phyloP scores from a whole-genome alignment of 805 yeast genomes.

The Nakazawaea pomicola region DNA sequence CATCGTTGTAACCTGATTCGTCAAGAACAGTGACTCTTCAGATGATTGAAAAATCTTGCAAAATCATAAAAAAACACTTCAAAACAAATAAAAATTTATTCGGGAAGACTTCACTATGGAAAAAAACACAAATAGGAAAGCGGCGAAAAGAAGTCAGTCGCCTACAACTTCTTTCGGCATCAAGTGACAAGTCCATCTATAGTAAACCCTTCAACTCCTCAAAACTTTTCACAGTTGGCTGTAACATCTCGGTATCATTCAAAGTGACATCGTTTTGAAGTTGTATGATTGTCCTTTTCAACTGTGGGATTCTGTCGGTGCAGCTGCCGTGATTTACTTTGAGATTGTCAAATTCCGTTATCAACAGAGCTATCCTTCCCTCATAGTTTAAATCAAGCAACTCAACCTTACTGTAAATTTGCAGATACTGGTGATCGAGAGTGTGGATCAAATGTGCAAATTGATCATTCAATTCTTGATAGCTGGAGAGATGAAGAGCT shows the following conservation, averaged over 20 bases:
- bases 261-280: not conserved
- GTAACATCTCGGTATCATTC: slow-evolving; percentile 1
- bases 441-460: not conserved
- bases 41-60: not conserved
- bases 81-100: not conserved
- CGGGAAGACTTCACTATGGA: not conserved
- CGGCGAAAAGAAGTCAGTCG: not conserved
- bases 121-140: not conserved
- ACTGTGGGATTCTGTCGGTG: not conserved
- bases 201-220: slow-evolving; percentile 2
- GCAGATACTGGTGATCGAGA: not conserved
- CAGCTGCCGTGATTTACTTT: not conserved
- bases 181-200: too few relatives aligned
- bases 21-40: too few relatives aligned
- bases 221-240: slow-evolving; percentile 1
- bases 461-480: not conserved
- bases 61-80: not conserved
- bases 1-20: not conserved
- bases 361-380: not conserved
- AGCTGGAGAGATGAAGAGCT: not conserved
- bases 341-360: slow-evolving; percentile 1
- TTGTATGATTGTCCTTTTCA: not conserved
- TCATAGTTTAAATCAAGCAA: not conserved
- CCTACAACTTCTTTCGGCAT: not conserved
- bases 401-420: not conserved